Conservation (phyloP, 371 early-diverging fungal genomes). For the Zopfochytrium polystomum region DNA sequence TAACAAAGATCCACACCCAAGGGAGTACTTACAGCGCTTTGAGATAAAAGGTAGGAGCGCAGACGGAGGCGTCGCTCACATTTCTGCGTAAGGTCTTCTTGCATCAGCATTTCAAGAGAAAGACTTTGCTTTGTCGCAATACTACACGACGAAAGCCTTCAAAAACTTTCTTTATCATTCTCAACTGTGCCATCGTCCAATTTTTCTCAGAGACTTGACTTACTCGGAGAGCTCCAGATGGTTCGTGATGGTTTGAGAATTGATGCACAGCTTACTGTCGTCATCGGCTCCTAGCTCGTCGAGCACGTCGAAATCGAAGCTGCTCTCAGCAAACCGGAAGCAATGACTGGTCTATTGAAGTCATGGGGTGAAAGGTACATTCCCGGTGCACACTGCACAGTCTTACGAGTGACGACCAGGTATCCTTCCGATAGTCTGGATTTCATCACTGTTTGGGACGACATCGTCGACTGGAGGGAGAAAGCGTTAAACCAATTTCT, state of each 20-base stretch:
- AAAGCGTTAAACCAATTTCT: too few relatives aligned
- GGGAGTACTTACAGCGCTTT: background rate
- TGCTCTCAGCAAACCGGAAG: too few relatives aligned
- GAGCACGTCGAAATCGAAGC: background rate
- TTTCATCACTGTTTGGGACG: slow-evolving; percentile 55
- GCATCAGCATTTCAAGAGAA: background rate
- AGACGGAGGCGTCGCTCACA: too few relatives aligned
- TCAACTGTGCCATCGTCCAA: background rate
- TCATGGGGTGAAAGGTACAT: too few relatives aligned
- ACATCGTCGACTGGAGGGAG: slow-evolving; percentile 40
- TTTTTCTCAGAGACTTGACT: background rate
- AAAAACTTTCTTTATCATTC: background rate
- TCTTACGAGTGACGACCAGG: too few relatives aligned
- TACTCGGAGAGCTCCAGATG: background rate
- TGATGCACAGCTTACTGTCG: background rate
- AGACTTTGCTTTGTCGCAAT: background rate
- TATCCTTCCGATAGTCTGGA: slow-evolving; percentile 31
- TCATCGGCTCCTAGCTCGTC: background rate
- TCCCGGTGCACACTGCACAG: too few relatives aligned
- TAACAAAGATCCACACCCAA: too few relatives aligned
- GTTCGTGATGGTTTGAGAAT: background rate
- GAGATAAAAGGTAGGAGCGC: background rate
- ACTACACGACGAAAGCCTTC: background rate
- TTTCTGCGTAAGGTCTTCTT: background rate
- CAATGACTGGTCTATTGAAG: too few relatives aligned